Base-by-base conservation (phyloP, 2,329 filamentous ascomycete species). In the Epichloe hybrida region DNA sequence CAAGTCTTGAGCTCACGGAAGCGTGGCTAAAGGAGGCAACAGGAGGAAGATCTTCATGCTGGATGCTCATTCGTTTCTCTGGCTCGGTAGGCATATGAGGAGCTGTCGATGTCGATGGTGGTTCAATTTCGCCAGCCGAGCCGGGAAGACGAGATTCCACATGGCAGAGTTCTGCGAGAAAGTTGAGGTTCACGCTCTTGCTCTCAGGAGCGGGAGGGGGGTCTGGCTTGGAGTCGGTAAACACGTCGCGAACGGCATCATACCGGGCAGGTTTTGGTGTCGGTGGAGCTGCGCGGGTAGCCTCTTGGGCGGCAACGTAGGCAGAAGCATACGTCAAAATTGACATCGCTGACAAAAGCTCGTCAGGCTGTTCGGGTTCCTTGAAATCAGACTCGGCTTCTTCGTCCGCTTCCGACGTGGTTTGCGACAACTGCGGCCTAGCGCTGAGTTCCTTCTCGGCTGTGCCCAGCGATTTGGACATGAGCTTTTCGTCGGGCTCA, bases 221-320 rank as follows among this genome's bases (percentile, higher is more conserved):
- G 52, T 56, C 55, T 20, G 67, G 65, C 51, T 64, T 66, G 7
- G 64, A 61, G 49, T 66, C 60, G 12, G 66, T 66, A 54, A 72
- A 72, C 34, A 71, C 64, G 52, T 72, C 69, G n/a, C 65, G 64
- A 48, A 67, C 66, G n/a, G 65, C 65, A 54, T 67, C 65, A 48
- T 67, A 67, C 46, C 62, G 62, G 48, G 62, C 62, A 31, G 58
- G 59, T 52, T 66, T 66, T 2, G 64, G 57, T 2, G 58, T 55
- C 31, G 61, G 54, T 15, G 58, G 56, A 5, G 59, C 55, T 4
- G 55, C 54, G 47, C 60, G 61, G 13, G 55, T 59, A 7, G 55
- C 51, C 37, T 62, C 59, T 48, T 64, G 56, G 11, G 63, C 62
- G 46, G 60, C 59, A 9, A 64, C 54, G 52, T 59, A 65, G 21